These are phyloP conservation scores for Podospora anserina DNA, from an alignment of 495 filamentous ascomycete species.

Conservation along the genomic window DNA sequence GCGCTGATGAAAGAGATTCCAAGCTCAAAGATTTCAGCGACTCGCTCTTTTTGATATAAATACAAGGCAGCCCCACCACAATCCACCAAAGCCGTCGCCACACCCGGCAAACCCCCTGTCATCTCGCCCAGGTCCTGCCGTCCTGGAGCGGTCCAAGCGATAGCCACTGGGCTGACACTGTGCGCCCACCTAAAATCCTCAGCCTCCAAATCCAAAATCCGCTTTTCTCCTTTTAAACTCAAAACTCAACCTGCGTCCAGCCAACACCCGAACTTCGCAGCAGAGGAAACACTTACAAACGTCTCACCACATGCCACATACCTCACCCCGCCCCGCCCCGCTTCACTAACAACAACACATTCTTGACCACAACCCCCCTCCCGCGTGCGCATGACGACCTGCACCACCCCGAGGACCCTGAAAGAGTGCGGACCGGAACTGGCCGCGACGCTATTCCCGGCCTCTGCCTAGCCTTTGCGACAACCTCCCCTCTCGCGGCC, in stretches of 20 bases:
- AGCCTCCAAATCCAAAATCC: conserved; percentile 34
- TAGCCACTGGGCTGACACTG: conserved; percentile 18
- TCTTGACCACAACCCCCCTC: neutral
- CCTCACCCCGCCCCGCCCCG: neutral
- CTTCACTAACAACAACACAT: neutral
- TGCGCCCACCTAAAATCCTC: conserved; percentile 25
- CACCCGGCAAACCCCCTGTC: neutral
- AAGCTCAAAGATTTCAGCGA: neutral
- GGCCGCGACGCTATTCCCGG: conserved; percentile 1
- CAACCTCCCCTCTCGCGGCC: neutral
- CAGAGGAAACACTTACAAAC: neutral
- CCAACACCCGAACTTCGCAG: neutral
- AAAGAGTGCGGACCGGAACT: neutral
- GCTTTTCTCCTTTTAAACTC: conserved; percentile 27
- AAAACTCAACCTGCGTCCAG: conserved; percentile 6
- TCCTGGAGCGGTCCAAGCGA: conserved; percentile 4
- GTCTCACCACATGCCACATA: neutral
- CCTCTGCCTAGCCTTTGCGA: neutral
- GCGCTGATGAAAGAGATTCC: neutral
- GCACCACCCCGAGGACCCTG: neutral
- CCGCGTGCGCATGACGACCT: conserved; percentile 8
- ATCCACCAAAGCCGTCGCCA: neutral
- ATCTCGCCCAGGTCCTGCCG: neutral
- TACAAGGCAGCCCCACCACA: neutral
- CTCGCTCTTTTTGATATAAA: too few relatives aligned